Percentiles rank a stretch among this genome's conserved stretches.
Evolutionary conservation across 257 asterid species (phyloP).

Genomic region (Ilex asprella): DNA sequence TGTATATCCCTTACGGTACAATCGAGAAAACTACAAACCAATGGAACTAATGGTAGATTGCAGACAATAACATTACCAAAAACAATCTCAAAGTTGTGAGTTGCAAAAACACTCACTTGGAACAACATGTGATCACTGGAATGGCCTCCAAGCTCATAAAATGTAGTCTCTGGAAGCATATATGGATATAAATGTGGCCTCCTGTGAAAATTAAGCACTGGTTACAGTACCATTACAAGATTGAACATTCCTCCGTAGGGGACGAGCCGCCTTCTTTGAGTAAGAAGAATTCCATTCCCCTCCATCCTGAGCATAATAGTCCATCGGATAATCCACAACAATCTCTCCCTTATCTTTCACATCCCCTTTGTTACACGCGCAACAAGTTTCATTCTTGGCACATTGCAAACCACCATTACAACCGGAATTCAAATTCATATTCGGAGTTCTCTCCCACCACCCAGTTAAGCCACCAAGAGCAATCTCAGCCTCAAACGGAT

Average conservation of each 20-base stretch:
- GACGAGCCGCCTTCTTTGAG: conserved; percentile 53
- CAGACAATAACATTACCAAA: no score
- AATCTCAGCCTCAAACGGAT: conserved; percentile 92
- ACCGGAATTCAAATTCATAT: conserved; percentile 8
- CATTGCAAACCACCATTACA: conserved; percentile 23
- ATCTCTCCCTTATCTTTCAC: conserved; percentile 21
- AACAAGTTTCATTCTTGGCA: conserved; percentile 31
- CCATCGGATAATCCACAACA: conserved; percentile 82
- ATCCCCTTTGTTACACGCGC: conserved; percentile 24
- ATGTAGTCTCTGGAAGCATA: no score
- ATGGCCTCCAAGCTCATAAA: no score
- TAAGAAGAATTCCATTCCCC: conserved; percentile 92
- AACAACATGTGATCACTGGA: no score
- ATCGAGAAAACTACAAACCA: no score
- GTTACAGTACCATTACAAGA: conserved; percentile 23
- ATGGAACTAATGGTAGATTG: no score
- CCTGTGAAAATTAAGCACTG: no score
- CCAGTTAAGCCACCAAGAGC: conserved; percentile 81
- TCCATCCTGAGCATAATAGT: conserved; percentile 93
- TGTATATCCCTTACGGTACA: no score
- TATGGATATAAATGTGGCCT: no score
- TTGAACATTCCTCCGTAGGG: conserved; percentile 25
- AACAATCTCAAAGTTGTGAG: no score
- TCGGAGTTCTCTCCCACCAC: conserved; percentile 88
- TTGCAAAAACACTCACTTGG: no score